Percentiles rank a stretch among this genome's conserved stretches.
These are phyloP conservation scores for Tephrocybe sp. DNA, from an alignment of 768 basidiomycete genomes.

Conservation along the genomic window DNA sequence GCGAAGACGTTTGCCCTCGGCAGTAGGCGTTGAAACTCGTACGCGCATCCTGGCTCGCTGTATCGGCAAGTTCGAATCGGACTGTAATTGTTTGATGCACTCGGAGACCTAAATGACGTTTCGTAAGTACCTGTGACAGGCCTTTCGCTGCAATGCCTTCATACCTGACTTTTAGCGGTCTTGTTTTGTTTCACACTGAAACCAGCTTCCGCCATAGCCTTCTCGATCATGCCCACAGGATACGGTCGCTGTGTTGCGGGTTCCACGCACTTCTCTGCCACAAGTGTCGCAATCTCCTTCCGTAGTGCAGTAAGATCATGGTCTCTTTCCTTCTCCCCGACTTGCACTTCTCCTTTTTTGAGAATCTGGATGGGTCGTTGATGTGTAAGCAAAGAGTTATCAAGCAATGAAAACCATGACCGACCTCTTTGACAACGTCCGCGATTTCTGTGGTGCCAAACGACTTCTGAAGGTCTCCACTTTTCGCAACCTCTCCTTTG, in stretches of 20 bases:
- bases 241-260: conserved; percentile 88
- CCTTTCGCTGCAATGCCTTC: conserved; percentile 16
- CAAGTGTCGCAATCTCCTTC: conserved; percentile 88
- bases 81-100: conserved; percentile 81
- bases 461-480: conserved; percentile 87
- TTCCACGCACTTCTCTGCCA: conserved; percentile 95
- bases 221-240: conserved; percentile 94
- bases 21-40: conserved; percentile 69
- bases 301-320: conserved; percentile 84
- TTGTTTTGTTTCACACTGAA: conserved; percentile 89
- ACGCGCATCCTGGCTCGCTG: conserved; percentile 93
- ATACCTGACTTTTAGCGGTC: conserved; percentile 91
- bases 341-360: conserved; percentile 95
- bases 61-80: conserved; percentile 85
- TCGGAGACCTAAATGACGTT: conserved; percentile 67
- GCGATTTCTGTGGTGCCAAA: conserved; percentile 76
- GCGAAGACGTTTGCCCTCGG: conserved; percentile 66
- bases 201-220: conserved; percentile 94
- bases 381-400: neutral
- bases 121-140: no score
- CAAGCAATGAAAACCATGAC: conserved; percentile 6
- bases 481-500: conserved; percentile 91
- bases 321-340: conserved; percentile 94
- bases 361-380: conserved; percentile 74
- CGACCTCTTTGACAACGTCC: conserved; percentile 81